phyloP scores from a whole-genome alignment of 192 early-diverging fungal genomes.

The Umbelopsis sp. region DNA sequence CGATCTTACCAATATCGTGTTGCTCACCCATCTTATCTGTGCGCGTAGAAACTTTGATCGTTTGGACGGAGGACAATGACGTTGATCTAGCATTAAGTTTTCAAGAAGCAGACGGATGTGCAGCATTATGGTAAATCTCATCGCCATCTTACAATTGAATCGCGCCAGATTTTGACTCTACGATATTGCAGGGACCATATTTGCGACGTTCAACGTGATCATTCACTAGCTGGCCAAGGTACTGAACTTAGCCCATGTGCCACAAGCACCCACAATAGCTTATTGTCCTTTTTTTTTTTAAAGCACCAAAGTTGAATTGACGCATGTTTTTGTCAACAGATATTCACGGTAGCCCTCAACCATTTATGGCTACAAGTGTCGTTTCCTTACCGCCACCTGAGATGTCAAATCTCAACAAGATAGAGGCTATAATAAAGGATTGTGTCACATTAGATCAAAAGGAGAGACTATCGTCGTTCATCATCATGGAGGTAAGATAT shows the following conservation, averaged over 20 bases:
- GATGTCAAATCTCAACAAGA: constrained; percentile 67
- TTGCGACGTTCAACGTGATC: constrained; percentile 27
- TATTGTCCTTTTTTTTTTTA: not conserved
- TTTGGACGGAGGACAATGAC: constrained; percentile 83
- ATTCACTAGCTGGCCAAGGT: constrained; percentile 13
- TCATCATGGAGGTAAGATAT: constrained; percentile 56
- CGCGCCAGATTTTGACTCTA: not conserved
- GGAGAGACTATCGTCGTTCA: constrained; percentile 61
- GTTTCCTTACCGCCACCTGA: constrained; percentile 65
- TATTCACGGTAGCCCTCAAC: constrained; percentile 43
- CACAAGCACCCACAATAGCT: not conserved
- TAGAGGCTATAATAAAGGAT: constrained; percentile 66
- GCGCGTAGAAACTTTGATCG: constrained; percentile 83
- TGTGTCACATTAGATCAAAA: constrained; percentile 58
- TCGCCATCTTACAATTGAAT: too few species aligned
- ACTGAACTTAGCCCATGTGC: not conserved
- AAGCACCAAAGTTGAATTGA: constrained; percentile 33
- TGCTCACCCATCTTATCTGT: constrained; percentile 13
- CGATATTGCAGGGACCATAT: constrained; percentile 20
- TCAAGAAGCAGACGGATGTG: constrained; percentile 86
- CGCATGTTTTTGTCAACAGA: constrained; percentile 48
- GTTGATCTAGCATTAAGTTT: constrained; percentile 92
- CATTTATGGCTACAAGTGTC: constrained; percentile 40
- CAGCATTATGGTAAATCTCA: constrained; percentile 67
- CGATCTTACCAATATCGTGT: not conserved